Percentiles rank a stretch among this genome's conserved stretches.
These are phyloP conservation scores for Fusarium solani-melongenae DNA, from an alignment of 2,329 filamentous ascomycete species.

Conservation along the genomic window DNA sequence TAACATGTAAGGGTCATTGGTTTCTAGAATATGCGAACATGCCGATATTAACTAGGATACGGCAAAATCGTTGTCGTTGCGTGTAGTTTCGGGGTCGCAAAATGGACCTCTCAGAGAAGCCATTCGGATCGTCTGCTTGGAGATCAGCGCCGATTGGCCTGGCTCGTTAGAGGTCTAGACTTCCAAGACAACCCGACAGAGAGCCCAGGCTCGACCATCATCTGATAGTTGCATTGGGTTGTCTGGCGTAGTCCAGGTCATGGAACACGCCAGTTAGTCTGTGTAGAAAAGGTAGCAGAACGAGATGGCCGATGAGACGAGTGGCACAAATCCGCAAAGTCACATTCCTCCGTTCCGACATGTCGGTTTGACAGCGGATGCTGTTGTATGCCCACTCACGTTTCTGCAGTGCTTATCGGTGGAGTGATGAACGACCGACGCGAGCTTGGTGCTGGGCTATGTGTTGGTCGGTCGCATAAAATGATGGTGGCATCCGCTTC, in stretches of 20 bases:
- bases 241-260: not conserved
- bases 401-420: not conserved
- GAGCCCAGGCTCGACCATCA: not conserved
- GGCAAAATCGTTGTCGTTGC: not conserved
- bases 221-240: not conserved
- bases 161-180: not conserved
- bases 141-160: not conserved
- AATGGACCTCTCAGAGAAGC: not conserved
- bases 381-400: not conserved
- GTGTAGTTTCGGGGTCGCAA: not conserved
- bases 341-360: not conserved
- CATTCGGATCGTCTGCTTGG: not conserved
- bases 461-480: not conserved
- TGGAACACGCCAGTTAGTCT: not conserved
- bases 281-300: not conserved
- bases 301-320: not conserved
- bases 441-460: not conserved
- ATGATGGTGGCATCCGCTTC: not conserved
- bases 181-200: not conserved
- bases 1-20: not conserved
- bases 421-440: conserved; percentile 7
- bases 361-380: not conserved
- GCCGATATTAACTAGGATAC: not conserved
- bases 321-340: not conserved
- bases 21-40: not conserved